A percentile compares a stretch with the other conserved stretches of the same genome.
These are phyloP conservation scores for Kwoniella newhampshirensis DNA, from an alignment of 768 basidiomycete genomes.

Conservation along the genomic window DNA sequence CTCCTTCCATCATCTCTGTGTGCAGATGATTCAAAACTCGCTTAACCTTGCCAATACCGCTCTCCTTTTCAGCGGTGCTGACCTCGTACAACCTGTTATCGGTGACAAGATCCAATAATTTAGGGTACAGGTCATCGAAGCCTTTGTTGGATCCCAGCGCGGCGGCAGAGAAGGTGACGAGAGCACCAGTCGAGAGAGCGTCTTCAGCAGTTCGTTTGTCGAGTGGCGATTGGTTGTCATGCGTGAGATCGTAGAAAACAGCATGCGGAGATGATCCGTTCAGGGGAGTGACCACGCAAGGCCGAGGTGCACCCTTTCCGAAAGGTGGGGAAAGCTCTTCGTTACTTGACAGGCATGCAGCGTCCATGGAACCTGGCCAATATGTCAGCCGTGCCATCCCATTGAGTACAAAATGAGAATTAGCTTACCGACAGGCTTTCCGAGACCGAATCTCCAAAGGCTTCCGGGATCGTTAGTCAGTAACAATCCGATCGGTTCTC, in stretches of 20 bases:
- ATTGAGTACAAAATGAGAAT: constrained; percentile 6
- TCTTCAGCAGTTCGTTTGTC: constrained; percentile 93
- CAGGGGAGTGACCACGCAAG: constrained; percentile 72
- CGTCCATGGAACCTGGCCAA: constrained; percentile 93
- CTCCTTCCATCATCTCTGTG: constrained; percentile 84
- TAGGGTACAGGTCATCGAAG: constrained; percentile 95
- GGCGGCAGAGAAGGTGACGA: constrained; percentile 85
- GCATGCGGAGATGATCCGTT: constrained; percentile 89
- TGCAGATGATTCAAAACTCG: constrained; percentile 81
- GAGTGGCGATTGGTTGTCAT: constrained; percentile 91
- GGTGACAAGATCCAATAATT: constrained; percentile 80
- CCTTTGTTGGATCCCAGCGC: constrained; percentile 94
- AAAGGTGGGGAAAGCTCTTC: constrained; percentile 79
- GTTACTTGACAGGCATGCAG: constrained; percentile 71
- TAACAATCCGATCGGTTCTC: constrained; percentile 16
- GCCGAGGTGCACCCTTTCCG: constrained; percentile 73
- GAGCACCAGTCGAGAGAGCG: constrained; percentile 85
- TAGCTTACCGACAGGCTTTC: constrained; percentile 78
- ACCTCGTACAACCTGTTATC: constrained; percentile 80
- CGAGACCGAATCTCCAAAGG: constrained; percentile 83
- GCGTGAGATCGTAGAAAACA: constrained; percentile 89
- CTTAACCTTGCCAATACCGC: constrained; percentile 57
- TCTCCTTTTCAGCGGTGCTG: constrained; percentile 51
- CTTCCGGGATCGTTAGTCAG: constrained; percentile 18
- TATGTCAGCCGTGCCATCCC: too few species aligned